These are phyloP conservation scores for Saturnispora kantuleensis DNA, from an alignment of 805 yeast genomes.

Conservation along the genomic window DNA sequence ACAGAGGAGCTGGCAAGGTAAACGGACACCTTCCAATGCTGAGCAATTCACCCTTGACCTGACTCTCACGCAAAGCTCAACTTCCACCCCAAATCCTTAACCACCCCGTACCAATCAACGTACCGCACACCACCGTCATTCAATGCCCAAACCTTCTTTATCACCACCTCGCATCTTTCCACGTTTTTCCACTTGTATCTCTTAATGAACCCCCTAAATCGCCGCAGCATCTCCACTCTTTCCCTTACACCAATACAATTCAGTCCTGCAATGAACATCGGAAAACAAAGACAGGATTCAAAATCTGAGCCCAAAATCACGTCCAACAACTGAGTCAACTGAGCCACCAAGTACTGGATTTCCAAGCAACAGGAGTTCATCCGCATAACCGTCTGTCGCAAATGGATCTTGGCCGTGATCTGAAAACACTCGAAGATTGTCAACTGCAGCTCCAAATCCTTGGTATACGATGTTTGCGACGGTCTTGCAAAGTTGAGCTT, in stretches of 20 bases:
- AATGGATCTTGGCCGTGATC: conserved; percentile 54
- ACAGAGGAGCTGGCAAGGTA: too few species aligned
- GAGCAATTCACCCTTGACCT: background rate
- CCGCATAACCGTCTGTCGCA: conserved; percentile 54
- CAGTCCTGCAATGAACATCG: conserved; percentile 69
- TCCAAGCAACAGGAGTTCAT: conserved; percentile 55
- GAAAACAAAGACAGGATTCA: conserved; percentile 66
- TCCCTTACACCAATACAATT: conserved; percentile 47
- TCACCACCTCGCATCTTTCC: conserved; percentile 33
- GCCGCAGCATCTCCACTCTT: conserved; percentile 38
- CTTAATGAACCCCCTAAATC: conserved; percentile 46
- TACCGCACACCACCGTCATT: conserved; percentile 45
- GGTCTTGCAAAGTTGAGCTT: conserved; percentile 45
- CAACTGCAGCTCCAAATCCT: conserved; percentile 55
- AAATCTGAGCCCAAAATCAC: conserved; percentile 54
- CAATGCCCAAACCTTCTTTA: conserved; percentile 39
- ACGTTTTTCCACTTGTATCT: conserved; percentile 64
- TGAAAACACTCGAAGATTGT: conserved; percentile 66
- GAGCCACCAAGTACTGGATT: conserved; percentile 47
- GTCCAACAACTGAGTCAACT: conserved; percentile 48
- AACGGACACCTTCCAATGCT: too few species aligned
- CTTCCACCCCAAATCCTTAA: conserved; percentile 65
- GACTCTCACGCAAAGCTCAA: conserved; percentile 54
- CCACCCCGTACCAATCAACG: conserved; percentile 65
- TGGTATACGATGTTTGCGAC: conserved; percentile 27